Evolutionary conservation across 345 rosid genomes (phyloP).

Genomic region (Camelina hispida): DNA sequence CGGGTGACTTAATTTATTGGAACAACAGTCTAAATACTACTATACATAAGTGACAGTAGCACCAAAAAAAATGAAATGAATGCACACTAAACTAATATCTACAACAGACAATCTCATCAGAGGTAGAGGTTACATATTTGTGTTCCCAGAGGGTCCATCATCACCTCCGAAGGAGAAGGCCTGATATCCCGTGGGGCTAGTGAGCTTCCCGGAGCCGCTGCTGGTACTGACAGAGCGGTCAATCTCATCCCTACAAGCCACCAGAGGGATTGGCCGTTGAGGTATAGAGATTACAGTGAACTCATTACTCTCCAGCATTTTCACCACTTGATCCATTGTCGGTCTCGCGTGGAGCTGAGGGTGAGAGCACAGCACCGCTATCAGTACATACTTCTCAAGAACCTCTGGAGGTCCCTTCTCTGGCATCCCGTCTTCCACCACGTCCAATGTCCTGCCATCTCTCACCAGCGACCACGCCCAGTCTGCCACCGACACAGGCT

Average conservation of each 20-base stretch:
- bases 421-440: conserved; percentile 74
- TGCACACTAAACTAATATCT: conserved; percentile 15
- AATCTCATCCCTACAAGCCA: conserved; percentile 71
- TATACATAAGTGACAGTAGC: conserved; percentile 13
- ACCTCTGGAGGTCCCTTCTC: conserved; percentile 63
- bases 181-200: conserved; percentile 66
- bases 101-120: neutral
- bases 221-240: conserved; percentile 73
- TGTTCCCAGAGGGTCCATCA: conserved; percentile 31
- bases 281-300: conserved; percentile 72
- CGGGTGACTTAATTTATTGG: neutral
- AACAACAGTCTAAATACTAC: neutral
- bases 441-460: conserved; percentile 66
- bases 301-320: conserved; percentile 88
- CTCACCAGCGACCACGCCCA: conserved; percentile 94
- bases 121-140: conserved; percentile 1
- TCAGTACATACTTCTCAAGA: conserved; percentile 80
- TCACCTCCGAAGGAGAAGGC: conserved; percentile 51
- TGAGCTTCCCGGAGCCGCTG: conserved; percentile 68
- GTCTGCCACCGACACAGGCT: conserved; percentile 71
- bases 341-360: conserved; percentile 89
- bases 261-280: conserved; percentile 76
- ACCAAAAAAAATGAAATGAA: conserved; percentile 39
- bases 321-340: conserved; percentile 93
- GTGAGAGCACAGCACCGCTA: conserved; percentile 88